Evolutionary conservation across 345 rosid species (phyloP).

Genomic region (Excoecaria cochinchinensis): DNA sequence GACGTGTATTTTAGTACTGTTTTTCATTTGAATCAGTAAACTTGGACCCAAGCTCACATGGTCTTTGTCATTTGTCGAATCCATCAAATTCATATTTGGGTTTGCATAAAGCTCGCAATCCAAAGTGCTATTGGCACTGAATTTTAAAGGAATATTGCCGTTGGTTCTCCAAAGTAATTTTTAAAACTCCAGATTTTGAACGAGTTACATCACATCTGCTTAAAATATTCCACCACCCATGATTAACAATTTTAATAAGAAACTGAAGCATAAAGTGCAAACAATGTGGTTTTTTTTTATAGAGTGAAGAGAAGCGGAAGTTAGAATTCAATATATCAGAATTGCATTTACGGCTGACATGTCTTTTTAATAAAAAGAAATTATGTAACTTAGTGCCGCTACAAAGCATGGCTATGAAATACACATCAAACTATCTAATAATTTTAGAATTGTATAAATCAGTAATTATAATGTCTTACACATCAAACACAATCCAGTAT

Average conservation of each 20-base stretch:
- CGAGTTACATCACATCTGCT: neutral
- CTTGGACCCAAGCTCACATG: slow-evolving; percentile 20
- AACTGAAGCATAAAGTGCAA: neutral
- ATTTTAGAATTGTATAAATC: neutral
- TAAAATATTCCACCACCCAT: neutral
- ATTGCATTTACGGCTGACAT: too few species aligned
- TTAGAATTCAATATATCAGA: too few species aligned
- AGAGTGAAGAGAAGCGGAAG: too few species aligned
- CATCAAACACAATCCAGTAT: too few species aligned
- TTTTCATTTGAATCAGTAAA: slow-evolving; percentile 1
- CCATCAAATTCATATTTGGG: neutral
- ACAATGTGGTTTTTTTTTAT: neutral
- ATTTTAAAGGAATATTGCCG: neutral
- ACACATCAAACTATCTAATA: neutral
- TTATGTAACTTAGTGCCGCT: slow-evolving; percentile 1
- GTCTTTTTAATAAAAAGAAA: too few species aligned
- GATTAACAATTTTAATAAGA: neutral
- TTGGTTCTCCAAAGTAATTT: neutral
- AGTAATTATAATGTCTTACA: neutral
- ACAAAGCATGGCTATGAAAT: too few species aligned
- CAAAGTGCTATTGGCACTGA: neutral
- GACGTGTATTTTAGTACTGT: slow-evolving; percentile 7
- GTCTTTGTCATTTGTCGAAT: slow-evolving; percentile 7
- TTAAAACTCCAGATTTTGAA: neutral
- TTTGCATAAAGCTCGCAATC: neutral